phyloP scores from a whole-genome alignment of 805 yeast genomes.

The Suhomyces kilbournensis region DNA sequence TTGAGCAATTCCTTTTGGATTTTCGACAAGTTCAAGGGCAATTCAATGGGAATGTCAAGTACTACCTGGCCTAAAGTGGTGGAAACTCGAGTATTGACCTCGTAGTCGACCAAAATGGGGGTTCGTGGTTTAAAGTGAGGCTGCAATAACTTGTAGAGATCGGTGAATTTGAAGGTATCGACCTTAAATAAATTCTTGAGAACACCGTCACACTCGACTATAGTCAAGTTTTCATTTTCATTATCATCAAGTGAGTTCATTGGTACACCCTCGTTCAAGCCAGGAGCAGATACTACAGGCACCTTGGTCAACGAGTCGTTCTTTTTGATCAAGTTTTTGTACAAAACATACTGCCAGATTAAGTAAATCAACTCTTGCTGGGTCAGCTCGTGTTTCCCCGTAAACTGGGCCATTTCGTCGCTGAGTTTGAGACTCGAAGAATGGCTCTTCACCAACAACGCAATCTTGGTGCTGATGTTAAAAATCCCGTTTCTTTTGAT shows the following conservation, averaged over 20 bases:
- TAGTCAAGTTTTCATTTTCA: conserved; percentile 24
- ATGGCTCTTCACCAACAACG: conserved; percentile 55
- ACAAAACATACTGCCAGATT: conserved; percentile 75
- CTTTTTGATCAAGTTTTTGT: conserved; percentile 52
- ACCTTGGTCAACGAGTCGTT: conserved; percentile 30
- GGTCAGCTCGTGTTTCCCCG: conserved; percentile 76
- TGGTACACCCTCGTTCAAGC: conserved; percentile 4
- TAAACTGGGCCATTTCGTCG: conserved; percentile 59
- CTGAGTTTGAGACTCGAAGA: conserved; percentile 66
- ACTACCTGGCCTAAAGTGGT: conserved; percentile 78
- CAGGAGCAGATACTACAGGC: conserved; percentile 36
- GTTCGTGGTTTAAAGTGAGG: conserved; percentile 75
- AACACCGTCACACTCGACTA: conserved; percentile 43
- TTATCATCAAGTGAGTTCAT: conserved; percentile 14
- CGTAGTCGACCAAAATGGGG: conserved; percentile 76
- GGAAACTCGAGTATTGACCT: conserved; percentile 71
- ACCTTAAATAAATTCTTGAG: conserved; percentile 45
- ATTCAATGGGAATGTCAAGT: conserved; percentile 59
- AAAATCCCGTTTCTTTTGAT: conserved; percentile 71
- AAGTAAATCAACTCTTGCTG: conserved; percentile 82
- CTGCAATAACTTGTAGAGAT: conserved; percentile 64
- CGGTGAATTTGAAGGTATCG: conserved; percentile 62
- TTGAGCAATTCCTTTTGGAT: conserved; percentile 38
- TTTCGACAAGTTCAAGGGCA: conserved; percentile 36
- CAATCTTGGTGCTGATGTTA: conserved; percentile 60